phyloP scores from a whole-genome alignment of 805 yeast species.

The Starmerella stigmatis region DNA sequence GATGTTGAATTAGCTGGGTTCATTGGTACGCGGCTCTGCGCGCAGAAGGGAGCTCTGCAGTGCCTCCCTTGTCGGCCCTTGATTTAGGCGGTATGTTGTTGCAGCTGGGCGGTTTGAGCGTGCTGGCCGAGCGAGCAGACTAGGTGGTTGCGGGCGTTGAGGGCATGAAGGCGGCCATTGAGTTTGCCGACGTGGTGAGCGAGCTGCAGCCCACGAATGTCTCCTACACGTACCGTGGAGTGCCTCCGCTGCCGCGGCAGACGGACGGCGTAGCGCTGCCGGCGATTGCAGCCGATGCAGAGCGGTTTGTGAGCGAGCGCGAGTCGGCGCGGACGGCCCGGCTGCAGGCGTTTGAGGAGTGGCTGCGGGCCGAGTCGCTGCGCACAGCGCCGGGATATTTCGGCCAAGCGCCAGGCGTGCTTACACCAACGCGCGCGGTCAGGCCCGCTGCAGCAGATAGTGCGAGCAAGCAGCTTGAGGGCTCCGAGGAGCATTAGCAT shows the following conservation, averaged over 20 bases:
- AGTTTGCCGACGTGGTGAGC: constrained; percentile 1
- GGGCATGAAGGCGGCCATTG: constrained; percentile 5
- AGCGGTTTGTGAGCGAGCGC: constrained; percentile 11
- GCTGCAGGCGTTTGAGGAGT: constrained; percentile 25
- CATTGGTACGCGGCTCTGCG: too few relatives aligned
- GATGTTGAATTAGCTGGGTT: too few relatives aligned
- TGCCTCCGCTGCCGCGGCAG: constrained; percentile 14
- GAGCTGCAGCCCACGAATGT: constrained; percentile 16
- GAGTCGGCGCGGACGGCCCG: constrained; percentile 26
- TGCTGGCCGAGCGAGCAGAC: background rate
- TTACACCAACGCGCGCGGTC: constrained; percentile 15
- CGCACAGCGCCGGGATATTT: constrained; percentile 33
- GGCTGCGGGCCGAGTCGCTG: constrained; percentile 28
- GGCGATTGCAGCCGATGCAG: background rate
- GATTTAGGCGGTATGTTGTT: too few relatives aligned
- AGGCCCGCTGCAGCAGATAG: background rate
- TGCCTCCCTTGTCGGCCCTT: too few relatives aligned
- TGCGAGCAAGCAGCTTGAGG: background rate
- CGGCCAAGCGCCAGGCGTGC: constrained; percentile 13
- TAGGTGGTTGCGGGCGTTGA: too few relatives aligned
- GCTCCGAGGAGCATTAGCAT: too few relatives aligned
- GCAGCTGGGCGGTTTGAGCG: too few relatives aligned
- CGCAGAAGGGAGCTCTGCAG: too few relatives aligned
- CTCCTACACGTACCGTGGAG: constrained; percentile 11
- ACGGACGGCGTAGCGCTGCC: constrained; percentile 1